Percentiles rank a stretch among this genome's conserved stretches.
These are phyloP conservation scores for Podaxis rugospora DNA, from an alignment of 768 basidiomycete species.

Conservation along the genomic window DNA sequence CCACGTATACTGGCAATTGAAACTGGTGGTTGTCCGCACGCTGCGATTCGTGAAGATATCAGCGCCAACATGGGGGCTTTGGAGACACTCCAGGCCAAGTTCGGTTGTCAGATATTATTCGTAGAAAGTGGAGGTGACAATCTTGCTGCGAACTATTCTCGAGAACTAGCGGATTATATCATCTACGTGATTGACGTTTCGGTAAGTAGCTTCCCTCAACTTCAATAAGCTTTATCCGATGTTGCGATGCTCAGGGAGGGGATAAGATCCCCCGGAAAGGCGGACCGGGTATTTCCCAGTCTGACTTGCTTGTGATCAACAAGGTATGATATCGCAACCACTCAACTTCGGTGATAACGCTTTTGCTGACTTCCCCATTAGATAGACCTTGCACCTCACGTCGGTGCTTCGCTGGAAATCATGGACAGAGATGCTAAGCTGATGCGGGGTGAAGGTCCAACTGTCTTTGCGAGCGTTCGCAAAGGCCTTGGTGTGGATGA, in stretches of 20 bases:
- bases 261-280: slow-evolving; percentile 99
- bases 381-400: slow-evolving; percentile 92
- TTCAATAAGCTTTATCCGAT: not conserved
- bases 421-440: slow-evolving; percentile 91
- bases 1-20: slow-evolving; percentile 93
- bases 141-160: slow-evolving; percentile 92
- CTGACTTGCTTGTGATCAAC: slow-evolving; percentile 92
- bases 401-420: slow-evolving; percentile 88
- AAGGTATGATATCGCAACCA: slow-evolving; percentile 48
- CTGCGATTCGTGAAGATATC: slow-evolving; percentile 97
- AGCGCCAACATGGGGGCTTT: slow-evolving; percentile 95
- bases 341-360: not conserved
- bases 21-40: slow-evolving; percentile 97
- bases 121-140: slow-evolving; percentile 98
- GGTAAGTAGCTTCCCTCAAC: slow-evolving; percentile 30
- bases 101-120: slow-evolving; percentile 83
- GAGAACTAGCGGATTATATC: slow-evolving; percentile 96
- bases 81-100: slow-evolving; percentile 91
- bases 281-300: slow-evolving; percentile 95
- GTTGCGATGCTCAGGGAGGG: slow-evolving; percentile 61
- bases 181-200: slow-evolving; percentile 90
- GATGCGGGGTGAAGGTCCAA: slow-evolving; percentile 95
- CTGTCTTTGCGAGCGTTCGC: slow-evolving; percentile 84
- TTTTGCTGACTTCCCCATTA: slow-evolving; percentile 23
- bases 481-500: slow-evolving; percentile 76